Percentiles rank a stretch among this genome's conserved stretches.
phyloP scores from a whole-genome alignment of 495 filamentous ascomycete genomes.

The Penicillium odoratum region DNA sequence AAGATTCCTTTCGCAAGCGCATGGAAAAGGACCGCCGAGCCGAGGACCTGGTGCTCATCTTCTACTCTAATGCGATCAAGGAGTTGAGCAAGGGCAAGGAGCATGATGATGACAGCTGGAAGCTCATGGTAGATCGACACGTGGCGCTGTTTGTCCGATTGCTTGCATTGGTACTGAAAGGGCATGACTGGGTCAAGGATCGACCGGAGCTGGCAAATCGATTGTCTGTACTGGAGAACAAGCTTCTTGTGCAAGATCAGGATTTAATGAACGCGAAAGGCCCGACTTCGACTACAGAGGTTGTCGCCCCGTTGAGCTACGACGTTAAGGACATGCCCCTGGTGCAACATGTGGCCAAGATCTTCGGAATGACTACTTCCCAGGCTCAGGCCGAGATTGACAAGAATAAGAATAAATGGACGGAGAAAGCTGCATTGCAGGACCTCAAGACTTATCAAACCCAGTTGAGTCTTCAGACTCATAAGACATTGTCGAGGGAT shows the following conservation, averaged over 20 bases:
- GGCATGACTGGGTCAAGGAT: slow-evolving; percentile 77
- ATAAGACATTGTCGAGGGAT: slow-evolving; percentile 71
- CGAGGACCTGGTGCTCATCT: slow-evolving; percentile 85
- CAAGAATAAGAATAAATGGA: slow-evolving; percentile 77
- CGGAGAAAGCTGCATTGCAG: slow-evolving; percentile 82
- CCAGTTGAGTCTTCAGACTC: slow-evolving; percentile 76
- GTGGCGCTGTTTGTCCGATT: slow-evolving; percentile 93
- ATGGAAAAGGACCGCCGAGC: slow-evolving; percentile 94
- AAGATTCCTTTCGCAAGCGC: slow-evolving; percentile 66
- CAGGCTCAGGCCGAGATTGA: slow-evolving; percentile 86
- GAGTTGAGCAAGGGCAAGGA: slow-evolving; percentile 78
- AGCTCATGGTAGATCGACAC: slow-evolving; percentile 88
- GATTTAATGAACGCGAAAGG: slow-evolving; percentile 66
- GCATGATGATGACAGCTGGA: slow-evolving; percentile 87
- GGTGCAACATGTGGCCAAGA: slow-evolving; percentile 78
- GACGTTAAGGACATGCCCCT: slow-evolving; percentile 96
- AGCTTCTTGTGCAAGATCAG: slow-evolving; percentile 93
- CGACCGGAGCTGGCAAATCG: slow-evolving; percentile 77
- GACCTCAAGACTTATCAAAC: slow-evolving; percentile 93
- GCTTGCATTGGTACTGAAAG: slow-evolving; percentile 74
- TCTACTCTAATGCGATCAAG: slow-evolving; percentile 88
- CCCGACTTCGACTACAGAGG: slow-evolving; percentile 65
- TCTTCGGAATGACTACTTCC: slow-evolving; percentile 75
- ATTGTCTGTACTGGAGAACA: slow-evolving; percentile 82
- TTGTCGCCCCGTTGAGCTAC: slow-evolving; percentile 77